Percentiles rank a stretch among this genome's conserved stretches.
Conservation (phyloP, 257 asterid species). For the Salvia rosmarinus region DNA sequence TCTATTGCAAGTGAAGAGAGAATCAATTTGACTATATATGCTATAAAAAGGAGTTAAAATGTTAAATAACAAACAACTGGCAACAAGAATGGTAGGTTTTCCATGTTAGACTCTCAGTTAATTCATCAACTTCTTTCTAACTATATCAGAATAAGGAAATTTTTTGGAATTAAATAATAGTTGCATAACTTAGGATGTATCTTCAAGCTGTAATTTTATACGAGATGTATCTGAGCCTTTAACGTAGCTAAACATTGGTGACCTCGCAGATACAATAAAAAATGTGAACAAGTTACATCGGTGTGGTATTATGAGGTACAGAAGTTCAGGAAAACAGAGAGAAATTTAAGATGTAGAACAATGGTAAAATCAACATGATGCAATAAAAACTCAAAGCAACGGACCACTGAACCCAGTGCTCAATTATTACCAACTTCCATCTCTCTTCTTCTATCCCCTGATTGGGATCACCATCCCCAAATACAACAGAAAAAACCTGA, state of each 20-base stretch:
- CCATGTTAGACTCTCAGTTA: neutral
- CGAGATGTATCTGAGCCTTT: constrained; percentile 27
- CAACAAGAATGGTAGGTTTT: neutral
- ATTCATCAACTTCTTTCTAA: neutral
- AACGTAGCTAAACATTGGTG: constrained; percentile 22
- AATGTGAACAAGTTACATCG: constrained; percentile 2
- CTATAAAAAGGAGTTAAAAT: neutral
- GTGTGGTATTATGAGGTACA: constrained; percentile 2
- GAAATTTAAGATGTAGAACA: constrained; percentile 22
- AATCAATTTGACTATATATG: neutral
- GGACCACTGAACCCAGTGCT: constrained; percentile 89
- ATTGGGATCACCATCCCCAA: constrained; percentile 99
- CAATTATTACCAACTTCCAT: constrained; percentile 99
- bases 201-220: constrained; percentile 3
- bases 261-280: constrained; percentile 13
- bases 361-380: constrained; percentile 28
- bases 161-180: neutral
- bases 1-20: neutral
- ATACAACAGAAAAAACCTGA: constrained; percentile 95
- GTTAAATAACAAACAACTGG: neutral
- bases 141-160: neutral
- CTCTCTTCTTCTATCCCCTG: constrained; percentile 99
- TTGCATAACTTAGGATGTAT: neutral
- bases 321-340: constrained; percentile 23
- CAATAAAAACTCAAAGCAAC: constrained; percentile 52